Conservation (phyloP, 176 grass and related monocot species). For the maize (Zea mays) region DNA sequence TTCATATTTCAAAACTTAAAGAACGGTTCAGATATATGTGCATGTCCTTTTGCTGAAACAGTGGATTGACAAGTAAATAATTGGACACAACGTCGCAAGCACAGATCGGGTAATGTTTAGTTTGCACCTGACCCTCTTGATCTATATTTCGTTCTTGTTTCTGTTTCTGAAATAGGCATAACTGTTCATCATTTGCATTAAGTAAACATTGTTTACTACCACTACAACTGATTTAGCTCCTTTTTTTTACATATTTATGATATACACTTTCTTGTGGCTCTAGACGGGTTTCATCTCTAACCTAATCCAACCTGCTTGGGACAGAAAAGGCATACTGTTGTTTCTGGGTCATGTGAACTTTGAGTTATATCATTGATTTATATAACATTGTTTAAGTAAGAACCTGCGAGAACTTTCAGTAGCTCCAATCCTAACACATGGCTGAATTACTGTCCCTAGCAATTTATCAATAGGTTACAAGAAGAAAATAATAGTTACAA, state of each 20-base stretch:
- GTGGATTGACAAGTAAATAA: background rate
- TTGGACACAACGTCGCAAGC: background rate
- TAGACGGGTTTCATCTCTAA: background rate
- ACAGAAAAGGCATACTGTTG: background rate
- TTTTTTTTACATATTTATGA: background rate
- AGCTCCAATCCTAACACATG: background rate
- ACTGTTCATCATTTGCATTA: too few relatives aligned
- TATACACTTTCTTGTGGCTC: background rate
- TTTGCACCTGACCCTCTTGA: background rate
- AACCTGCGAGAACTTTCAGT: background rate
- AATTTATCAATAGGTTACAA: constrained; percentile 5
- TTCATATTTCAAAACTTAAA: constrained; percentile 11
- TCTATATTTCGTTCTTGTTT: background rate
- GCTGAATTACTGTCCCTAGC: background rate
- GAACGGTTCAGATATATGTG: background rate
- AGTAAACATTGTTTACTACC: background rate
- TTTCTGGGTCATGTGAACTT: background rate
- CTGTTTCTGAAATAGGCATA: background rate
- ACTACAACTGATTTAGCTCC: background rate
- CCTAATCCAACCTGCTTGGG: background rate
- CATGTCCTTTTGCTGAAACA: background rate
- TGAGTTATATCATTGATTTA: background rate
- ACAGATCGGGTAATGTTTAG: background rate
- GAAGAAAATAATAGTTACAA: background rate
- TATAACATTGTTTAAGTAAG: background rate